Evolutionary conservation across 345 rosid genomes (phyloP), one percentile per base, ranked within the genome.

Genomic region (Populus deltoides): DNA sequence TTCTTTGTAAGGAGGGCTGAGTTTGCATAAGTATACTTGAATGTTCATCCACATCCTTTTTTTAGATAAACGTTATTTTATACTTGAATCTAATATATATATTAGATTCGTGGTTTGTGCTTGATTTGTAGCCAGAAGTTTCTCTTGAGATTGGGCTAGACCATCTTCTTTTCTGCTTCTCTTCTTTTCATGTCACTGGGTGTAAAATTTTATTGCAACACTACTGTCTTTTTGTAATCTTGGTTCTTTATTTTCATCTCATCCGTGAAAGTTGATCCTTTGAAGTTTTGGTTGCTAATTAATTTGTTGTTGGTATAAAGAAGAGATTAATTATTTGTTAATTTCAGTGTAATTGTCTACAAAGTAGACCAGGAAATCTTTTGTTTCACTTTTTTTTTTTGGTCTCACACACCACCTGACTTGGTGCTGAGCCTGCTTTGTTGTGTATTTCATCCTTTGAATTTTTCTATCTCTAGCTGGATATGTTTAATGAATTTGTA

Each of bases 171-270:
- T 27, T 1, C 27, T 66, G 94, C 93, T 66, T 90, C 97, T 86
- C 94, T 94, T 59, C 92, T 91, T 55, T 90, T 90, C 85, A 91
- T 94, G 97, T 88, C 94, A 69, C 33, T 90, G 24, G 98, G 90
- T 74, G 92, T 85, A 79, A 89, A 91, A 67, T 94, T 92, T 89
- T 91, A 91, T 74, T 88, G 90, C 87, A 89, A 88, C 90, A 91
- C 98, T 55, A 87, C 97, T 85, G 36, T 33, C 36, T 90, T 92
- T 91, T 90, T 97, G 97, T 94, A 87, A 70, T 35, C 38, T 17
- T 39, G 33, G 18, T 31, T 36, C 31, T 33, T 31, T 65, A 2
- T 33, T 12, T 15, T 70, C 7, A 61, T 10, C 68, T 8, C 16
- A 63, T 71, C 63, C 39, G 13, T n/a, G 9, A 22, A 7, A 70